Evolutionary conservation across 345 rosid species (phyloP), one percentile per base, ranked within the genome.

Genomic region (Firmiana major): DNA sequence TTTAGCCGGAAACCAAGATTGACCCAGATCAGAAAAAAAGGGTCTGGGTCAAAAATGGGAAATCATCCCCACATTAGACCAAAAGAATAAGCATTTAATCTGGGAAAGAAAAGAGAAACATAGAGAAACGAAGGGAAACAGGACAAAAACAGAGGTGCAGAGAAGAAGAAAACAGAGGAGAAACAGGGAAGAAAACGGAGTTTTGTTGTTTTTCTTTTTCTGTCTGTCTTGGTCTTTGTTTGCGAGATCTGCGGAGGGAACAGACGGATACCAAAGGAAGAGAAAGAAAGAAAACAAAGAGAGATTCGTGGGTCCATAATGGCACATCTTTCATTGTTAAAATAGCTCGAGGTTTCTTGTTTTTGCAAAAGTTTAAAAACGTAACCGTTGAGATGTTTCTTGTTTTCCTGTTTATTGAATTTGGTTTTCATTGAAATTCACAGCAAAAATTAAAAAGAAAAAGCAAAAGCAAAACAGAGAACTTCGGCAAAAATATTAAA

Each of bases 11-110:
- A 71, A 82, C 85, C 76, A 85, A 84, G 88, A 84, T 72, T 76
- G 80, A 84, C 90, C 91, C 91, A 81, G 85, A 82, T 83, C 78
- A 71, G 86, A 87, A 77, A 88, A 86, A 22, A 1, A n/a, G 55
- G 55, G 73, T 34, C 49, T 86, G 85, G 85, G 87, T 84, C 84
- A 79, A 78, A 75, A 40, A 69, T 55, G 68, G 84, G 74, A 82
- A 36, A 73, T 75, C 60, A 67, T 67, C 82, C 83, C 80, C 81
- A 74, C 91, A 89, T 90, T 63, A 87, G 74, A 71, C 79, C 80
- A 75, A 62, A 9, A 19, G 55, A 64, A 34, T 73, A 36, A 46
- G 12, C 72, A 76, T 53, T 63, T 31, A 22, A 26, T 7, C 49
- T 34, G 59, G 45, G 60, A 36, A 53, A 65, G 55, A 73, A 78